Conservation (phyloP, 805 yeast species). For the Candida qinlingensis region DNA sequence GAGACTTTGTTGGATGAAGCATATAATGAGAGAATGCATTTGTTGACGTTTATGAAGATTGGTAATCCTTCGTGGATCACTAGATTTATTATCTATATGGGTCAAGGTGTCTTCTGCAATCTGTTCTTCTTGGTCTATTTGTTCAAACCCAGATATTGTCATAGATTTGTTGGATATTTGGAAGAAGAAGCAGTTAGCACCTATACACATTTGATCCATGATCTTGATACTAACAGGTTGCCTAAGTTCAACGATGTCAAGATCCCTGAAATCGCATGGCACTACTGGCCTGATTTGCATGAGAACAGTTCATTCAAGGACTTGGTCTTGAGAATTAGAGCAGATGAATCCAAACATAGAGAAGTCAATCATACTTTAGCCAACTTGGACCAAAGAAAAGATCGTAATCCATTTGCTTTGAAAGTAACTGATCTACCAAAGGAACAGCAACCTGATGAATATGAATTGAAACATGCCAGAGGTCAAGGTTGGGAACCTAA, state of each 20-base stretch:
- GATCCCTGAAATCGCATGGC: slow-evolving; percentile 55
- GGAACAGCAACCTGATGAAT: slow-evolving; percentile 24
- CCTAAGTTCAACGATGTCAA: slow-evolving; percentile 40
- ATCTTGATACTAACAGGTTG: slow-evolving; percentile 44
- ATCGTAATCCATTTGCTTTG: slow-evolving; percentile 66
- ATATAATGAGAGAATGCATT: slow-evolving; percentile 74
- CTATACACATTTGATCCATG: slow-evolving; percentile 54
- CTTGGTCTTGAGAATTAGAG: slow-evolving; percentile 56
- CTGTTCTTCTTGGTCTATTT: slow-evolving; percentile 56
- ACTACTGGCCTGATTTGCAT: slow-evolving; percentile 53
- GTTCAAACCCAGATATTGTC: slow-evolving; percentile 57
- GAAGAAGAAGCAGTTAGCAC: slow-evolving; percentile 76
- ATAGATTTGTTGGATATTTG: slow-evolving; percentile 70
- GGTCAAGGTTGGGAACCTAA: slow-evolving; percentile 14
- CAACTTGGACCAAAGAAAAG: slow-evolving; percentile 45
- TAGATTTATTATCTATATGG: slow-evolving; percentile 46
- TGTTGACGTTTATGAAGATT: slow-evolving; percentile 59
- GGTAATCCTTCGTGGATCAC: slow-evolving; percentile 60
- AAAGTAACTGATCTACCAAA: slow-evolving; percentile 24
- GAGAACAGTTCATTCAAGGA: slow-evolving; percentile 51
- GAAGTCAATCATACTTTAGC: slow-evolving; percentile 78
- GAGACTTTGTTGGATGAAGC: slow-evolving; percentile 73
- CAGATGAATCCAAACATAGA: slow-evolving; percentile 76
- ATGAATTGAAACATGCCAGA: slow-evolving; percentile 8
- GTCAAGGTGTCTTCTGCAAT: slow-evolving; percentile 70